Evolutionary conservation across 2,329 filamentous ascomycete genomes (phyloP).

Genomic region (Cladosporium sp.): DNA sequence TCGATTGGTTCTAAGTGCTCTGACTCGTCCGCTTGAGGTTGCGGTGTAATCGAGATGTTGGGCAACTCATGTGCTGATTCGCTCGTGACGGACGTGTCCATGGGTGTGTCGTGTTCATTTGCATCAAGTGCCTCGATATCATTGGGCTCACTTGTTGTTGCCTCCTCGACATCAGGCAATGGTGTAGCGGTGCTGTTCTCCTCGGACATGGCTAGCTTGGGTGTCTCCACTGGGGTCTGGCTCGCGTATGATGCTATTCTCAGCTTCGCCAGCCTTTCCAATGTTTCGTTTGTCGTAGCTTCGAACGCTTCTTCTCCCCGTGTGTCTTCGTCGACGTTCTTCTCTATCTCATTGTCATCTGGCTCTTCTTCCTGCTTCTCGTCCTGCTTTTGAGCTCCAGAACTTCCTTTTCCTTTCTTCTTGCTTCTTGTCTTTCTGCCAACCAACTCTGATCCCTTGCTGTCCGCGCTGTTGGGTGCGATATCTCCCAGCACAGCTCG

Average conservation of each 20-base stretch:
- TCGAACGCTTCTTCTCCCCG: neutral
- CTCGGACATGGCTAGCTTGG: neutral
- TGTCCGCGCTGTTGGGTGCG: slow-evolving; percentile 32
- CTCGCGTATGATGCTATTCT: neutral
- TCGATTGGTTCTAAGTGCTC: neutral
- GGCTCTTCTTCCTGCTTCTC: slow-evolving; percentile 33
- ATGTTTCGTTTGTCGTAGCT: slow-evolving; percentile 4
- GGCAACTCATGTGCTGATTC: neutral
- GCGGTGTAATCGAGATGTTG: neutral
- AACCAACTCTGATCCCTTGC: slow-evolving; percentile 16
- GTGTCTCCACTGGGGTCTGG: neutral
- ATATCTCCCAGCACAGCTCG: slow-evolving; percentile 39
- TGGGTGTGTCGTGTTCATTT: neutral
- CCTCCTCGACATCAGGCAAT: neutral
- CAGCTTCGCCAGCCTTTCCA: slow-evolving; percentile 7
- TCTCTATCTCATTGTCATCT: slow-evolving; percentile 16
- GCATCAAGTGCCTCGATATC: neutral
- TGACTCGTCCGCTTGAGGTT: neutral
- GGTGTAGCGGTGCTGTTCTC: neutral
- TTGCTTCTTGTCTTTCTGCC: slow-evolving; percentile 20
- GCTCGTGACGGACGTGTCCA: neutral
- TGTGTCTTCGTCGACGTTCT: neutral
- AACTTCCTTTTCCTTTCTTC: neutral
- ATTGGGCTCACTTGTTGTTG: neutral
- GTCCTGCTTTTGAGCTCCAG: slow-evolving; percentile 17